These are phyloP conservation scores for Chytriomyces sp. DNA, from an alignment of 192 early-diverging fungal species.

Conservation along the genomic window DNA sequence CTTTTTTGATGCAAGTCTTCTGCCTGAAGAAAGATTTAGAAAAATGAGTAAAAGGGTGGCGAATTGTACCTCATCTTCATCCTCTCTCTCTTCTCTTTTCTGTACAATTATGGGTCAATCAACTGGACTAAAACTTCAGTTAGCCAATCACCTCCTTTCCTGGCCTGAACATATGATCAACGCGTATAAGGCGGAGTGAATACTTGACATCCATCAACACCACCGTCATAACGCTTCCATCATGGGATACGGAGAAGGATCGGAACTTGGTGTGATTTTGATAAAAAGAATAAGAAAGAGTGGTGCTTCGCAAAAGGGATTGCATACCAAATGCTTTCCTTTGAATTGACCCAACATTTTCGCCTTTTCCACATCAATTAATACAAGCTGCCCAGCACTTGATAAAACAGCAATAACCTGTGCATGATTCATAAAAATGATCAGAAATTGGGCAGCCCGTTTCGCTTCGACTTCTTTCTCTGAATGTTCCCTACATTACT, in stretches of 20 bases:
- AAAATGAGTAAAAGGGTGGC: slow-evolving; percentile 1
- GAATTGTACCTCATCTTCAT: background rate
- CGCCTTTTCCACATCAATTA: slow-evolving; percentile 49
- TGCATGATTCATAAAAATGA: background rate
- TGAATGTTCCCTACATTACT: slow-evolving; percentile 34
- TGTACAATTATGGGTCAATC: no score
- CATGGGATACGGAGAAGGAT: slow-evolving; percentile 49
- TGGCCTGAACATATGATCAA: slow-evolving; percentile 44
- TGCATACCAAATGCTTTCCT: slow-evolving; percentile 35
- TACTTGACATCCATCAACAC: slow-evolving; percentile 42
- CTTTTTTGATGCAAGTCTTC: background rate
- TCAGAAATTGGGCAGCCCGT: background rate
- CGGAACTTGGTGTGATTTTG: slow-evolving; percentile 36
- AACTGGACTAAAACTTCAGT: no score
- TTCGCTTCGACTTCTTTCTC: background rate
- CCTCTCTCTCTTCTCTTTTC: slow-evolving; percentile 4
- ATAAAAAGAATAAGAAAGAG: background rate
- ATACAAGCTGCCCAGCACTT: slow-evolving; percentile 48
- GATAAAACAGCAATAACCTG: slow-evolving; percentile 51
- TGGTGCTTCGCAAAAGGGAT: background rate
- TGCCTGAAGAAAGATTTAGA: background rate
- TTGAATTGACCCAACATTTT: slow-evolving; percentile 48
- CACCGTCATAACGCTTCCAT: slow-evolving; percentile 47
- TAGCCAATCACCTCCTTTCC: background rate
- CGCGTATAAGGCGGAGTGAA: slow-evolving; percentile 40